Conservation (phyloP, 1,139 yeast species). For the Geotrichum fermentans region DNA sequence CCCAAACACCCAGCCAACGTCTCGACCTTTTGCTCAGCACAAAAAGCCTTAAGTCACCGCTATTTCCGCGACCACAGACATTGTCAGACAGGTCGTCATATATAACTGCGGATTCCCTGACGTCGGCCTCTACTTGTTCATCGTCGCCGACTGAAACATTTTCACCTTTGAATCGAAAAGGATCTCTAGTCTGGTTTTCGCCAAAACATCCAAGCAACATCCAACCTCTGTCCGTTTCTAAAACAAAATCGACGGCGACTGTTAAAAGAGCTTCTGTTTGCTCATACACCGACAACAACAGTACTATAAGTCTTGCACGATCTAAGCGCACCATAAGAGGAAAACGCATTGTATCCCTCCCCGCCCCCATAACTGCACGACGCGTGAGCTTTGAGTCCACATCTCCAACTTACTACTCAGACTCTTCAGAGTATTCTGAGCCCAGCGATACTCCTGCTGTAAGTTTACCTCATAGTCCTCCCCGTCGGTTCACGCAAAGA, state of each 20-base stretch:
- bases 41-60: neutral
- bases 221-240: neutral
- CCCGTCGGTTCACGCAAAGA: too few relatives aligned
- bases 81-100: neutral
- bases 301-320: neutral
- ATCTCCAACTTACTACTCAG: neutral
- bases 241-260: neutral
- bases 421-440: neutral
- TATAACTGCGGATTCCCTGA: neutral
- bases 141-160: neutral
- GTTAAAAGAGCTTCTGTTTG: too few relatives aligned
- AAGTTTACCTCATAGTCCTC: too few relatives aligned
- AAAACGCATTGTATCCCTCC: constrained; percentile 3
- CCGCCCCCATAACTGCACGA: neutral
- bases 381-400: neutral
- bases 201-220: neutral
- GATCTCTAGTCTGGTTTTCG: constrained; percentile 3
- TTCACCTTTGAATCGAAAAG: neutral
- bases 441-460: constrained; percentile 1
- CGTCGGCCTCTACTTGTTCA: neutral
- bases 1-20: constrained; percentile 1
- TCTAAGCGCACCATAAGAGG: neutral
- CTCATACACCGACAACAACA: neutral
- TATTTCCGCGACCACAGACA: neutral
- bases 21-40: neutral